A percentile compares a stretch with the other conserved stretches of the same genome.
These are phyloP conservation scores for Apiotrichum sp. DNA, from an alignment of 1,284 basidiomycete genomes.

Conservation along the genomic window DNA sequence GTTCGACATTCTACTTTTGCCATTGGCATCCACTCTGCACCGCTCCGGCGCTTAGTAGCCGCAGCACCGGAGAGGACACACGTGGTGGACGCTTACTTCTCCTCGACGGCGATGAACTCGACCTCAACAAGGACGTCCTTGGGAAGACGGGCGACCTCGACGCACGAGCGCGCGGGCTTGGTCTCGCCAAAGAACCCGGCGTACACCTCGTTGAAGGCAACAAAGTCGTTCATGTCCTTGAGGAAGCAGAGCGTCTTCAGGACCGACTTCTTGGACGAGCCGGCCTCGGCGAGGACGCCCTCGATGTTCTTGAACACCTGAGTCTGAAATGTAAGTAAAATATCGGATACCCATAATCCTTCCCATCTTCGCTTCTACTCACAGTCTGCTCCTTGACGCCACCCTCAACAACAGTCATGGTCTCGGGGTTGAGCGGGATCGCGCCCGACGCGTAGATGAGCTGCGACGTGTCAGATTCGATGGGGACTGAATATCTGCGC, in stretches of 20 bases:
- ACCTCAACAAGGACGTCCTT: constrained; percentile 83
- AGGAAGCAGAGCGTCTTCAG: constrained; percentile 89
- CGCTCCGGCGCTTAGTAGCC: too few species aligned
- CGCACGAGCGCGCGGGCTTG: constrained; percentile 86
- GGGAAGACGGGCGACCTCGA: constrained; percentile 72
- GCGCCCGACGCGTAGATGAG: constrained; percentile 84
- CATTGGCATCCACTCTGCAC: too few species aligned
- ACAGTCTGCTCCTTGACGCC: constrained; percentile 77
- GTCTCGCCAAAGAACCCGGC: constrained; percentile 75
- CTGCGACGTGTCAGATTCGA: constrained; percentile 13
- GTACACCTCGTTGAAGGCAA: constrained; percentile 67
- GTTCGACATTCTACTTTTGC: too few species aligned
- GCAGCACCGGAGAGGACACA: too few species aligned
- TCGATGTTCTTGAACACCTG: constrained; percentile 84
- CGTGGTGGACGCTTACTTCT: constrained; percentile 5
- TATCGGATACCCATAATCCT: too few species aligned
- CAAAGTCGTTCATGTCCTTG: constrained; percentile 88
- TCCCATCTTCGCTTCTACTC: constrained; percentile 10
- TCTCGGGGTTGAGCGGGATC: constrained; percentile 74
- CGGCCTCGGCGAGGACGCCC: constrained; percentile 74
- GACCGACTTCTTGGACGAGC: constrained; percentile 67
- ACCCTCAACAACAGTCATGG: constrained; percentile 66
- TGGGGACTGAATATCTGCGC: too few species aligned
- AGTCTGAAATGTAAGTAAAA: constrained; percentile 37
- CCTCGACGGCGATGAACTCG: constrained; percentile 66